phyloP scores from a whole-genome alignment of 2,329 filamentous ascomycete genomes.

The Botryosphaeria dothidea region DNA sequence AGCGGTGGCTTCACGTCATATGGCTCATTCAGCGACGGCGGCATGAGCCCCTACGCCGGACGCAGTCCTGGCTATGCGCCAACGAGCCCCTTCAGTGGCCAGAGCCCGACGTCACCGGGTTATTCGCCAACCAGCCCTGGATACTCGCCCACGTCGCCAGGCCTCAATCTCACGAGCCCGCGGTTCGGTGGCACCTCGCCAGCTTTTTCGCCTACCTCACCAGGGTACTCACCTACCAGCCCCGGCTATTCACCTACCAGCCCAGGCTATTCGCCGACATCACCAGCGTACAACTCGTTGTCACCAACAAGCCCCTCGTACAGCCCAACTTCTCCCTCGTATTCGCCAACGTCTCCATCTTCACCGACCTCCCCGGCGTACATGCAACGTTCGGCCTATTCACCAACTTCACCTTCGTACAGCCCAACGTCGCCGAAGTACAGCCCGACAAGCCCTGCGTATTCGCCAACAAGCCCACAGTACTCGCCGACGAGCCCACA shows the following conservation, averaged over 20 bases:
- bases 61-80: slow-evolving; percentile 68
- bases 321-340: slow-evolving; percentile 63
- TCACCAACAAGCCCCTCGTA: slow-evolving; percentile 58
- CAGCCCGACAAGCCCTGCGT: slow-evolving; percentile 51
- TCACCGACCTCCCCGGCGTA: slow-evolving; percentile 59
- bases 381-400: slow-evolving; percentile 12
- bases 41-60: slow-evolving; percentile 68
- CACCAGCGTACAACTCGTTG: slow-evolving; percentile 55
- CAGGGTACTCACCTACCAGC: slow-evolving; percentile 53
- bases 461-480: slow-evolving; percentile 35
- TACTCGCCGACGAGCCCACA: slow-evolving; percentile 58
- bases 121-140: slow-evolving; percentile 39
- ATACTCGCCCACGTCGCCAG: slow-evolving; percentile 65
- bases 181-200: slow-evolving; percentile 37
- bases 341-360: slow-evolving; percentile 71
- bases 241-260: slow-evolving; percentile 63
- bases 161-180: slow-evolving; percentile 58
- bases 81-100: slow-evolving; percentile 71
- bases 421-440: slow-evolving; percentile 44
- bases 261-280: slow-evolving; percentile 75
- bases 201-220: slow-evolving; percentile 58
- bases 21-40: slow-evolving; percentile 65
- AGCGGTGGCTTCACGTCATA: slow-evolving; percentile 63
- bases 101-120: slow-evolving; percentile 43
- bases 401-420: slow-evolving; percentile 53